These are phyloP conservation scores for Colletotrichum spinosum DNA, from an alignment of 2,329 filamentous ascomycete species.

Conservation along the genomic window DNA sequence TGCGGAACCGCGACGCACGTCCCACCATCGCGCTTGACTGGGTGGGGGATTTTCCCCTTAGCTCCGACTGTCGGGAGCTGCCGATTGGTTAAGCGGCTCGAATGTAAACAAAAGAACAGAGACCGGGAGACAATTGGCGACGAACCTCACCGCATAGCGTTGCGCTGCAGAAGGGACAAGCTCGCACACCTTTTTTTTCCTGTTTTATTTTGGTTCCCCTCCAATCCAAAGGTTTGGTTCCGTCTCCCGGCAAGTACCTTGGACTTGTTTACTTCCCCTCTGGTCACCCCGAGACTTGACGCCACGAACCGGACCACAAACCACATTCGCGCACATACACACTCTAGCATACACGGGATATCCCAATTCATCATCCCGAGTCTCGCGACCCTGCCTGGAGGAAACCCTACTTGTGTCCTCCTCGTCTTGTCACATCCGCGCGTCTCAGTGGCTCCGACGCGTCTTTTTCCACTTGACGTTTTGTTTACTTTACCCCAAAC, in stretches of 20 bases:
- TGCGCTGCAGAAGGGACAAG: not conserved
- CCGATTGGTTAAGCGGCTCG: conserved; percentile 21
- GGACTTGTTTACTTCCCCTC: conserved; percentile 4
- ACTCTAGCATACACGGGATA: too few relatives aligned
- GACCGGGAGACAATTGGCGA: not conserved
- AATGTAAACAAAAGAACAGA: conserved; percentile 35
- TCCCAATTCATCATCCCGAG: too few relatives aligned
- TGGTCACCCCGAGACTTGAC: too few relatives aligned
- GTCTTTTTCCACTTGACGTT: not conserved
- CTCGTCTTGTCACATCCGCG: not conserved
- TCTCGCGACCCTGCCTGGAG: too few relatives aligned
- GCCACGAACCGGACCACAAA: too few relatives aligned
- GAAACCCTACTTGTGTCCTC: too few relatives aligned
- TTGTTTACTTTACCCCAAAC: conserved; percentile 5
- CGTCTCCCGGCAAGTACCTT: conserved; percentile 22
- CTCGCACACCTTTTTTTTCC: not conserved
- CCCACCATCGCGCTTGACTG: conserved; percentile 10
- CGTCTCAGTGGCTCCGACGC: not conserved
- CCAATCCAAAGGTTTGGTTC: not conserved
- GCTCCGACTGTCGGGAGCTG: conserved; percentile 17
- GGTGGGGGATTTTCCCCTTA: conserved; percentile 10
- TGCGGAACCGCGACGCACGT: not conserved
- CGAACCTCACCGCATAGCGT: conserved; percentile 6
- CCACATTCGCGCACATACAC: too few relatives aligned
- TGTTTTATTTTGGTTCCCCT: not conserved